These are phyloP conservation scores for Penicillium frequentans DNA, from an alignment of 2,329 filamentous ascomycete genomes.

Conservation along the genomic window DNA sequence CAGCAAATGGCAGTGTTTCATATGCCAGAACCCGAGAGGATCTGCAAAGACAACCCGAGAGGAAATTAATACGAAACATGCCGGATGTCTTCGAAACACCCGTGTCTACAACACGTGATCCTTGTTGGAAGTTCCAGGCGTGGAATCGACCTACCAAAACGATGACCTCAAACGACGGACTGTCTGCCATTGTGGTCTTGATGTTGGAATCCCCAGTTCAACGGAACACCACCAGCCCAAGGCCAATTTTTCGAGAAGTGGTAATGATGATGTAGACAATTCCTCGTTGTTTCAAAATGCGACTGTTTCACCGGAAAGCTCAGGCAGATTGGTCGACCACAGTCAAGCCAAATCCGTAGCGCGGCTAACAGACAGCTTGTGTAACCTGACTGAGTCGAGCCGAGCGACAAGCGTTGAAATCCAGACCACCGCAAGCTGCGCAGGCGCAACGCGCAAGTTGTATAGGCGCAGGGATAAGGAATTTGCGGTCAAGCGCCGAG, in stretches of 20 bases:
- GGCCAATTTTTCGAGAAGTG: not conserved
- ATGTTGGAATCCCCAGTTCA: not conserved
- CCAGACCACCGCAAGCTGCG: not conserved
- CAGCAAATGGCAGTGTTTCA: constrained; percentile 2
- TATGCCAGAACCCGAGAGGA: constrained; percentile 18
- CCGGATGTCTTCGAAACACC: not conserved
- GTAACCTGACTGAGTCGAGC: not conserved
- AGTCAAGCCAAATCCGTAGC: not conserved
- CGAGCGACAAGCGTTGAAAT: constrained; percentile 1
- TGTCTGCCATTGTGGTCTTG: constrained; percentile 20
- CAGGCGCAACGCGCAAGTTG: not conserved
- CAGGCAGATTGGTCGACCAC: not conserved
- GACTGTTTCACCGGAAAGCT: constrained; percentile 4
- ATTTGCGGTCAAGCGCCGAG: constrained; percentile 1
- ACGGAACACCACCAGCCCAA: not conserved
- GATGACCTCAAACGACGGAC: constrained; percentile 68
- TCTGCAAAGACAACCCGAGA: not conserved
- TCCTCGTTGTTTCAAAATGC: not conserved
- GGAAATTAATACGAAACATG: not conserved
- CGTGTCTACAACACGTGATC: constrained; percentile 4
- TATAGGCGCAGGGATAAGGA: not conserved
- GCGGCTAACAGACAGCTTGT: constrained; percentile 2
- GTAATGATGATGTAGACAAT: not conserved
- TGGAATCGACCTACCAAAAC: constrained; percentile 61
- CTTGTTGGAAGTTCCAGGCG: constrained; percentile 5